Conservation (phyloP, 2,329 filamentous ascomycete species). For the Clarireedia homoeocarpa region DNA sequence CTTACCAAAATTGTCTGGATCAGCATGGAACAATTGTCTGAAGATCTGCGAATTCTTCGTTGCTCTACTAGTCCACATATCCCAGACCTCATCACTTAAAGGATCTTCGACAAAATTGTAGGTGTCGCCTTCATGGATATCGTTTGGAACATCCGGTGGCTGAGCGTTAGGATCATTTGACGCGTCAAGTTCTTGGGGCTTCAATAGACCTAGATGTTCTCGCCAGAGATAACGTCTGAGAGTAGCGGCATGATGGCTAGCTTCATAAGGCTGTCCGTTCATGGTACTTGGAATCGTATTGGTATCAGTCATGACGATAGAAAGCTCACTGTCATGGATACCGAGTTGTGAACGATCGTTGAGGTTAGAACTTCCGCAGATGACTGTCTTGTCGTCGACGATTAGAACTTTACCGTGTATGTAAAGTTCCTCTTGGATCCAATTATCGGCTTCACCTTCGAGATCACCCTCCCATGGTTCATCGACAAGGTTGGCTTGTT, state of each 20-base stretch:
- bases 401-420: constrained; percentile 89
- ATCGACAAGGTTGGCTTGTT: constrained; percentile 52
- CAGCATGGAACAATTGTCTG: constrained; percentile 74
- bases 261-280: constrained; percentile 69
- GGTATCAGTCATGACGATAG: constrained; percentile 82
- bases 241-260: constrained; percentile 74
- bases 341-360: constrained; percentile 88
- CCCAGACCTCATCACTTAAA: constrained; percentile 56
- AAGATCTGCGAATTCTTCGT: constrained; percentile 67
- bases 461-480: constrained; percentile 69
- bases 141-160: constrained; percentile 62
- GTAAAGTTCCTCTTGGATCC: constrained; percentile 94
- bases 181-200: constrained; percentile 62
- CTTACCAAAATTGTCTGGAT: constrained; percentile 78
- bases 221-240: constrained; percentile 79
- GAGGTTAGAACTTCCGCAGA: constrained; percentile 83
- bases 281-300: constrained; percentile 64
- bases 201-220: constrained; percentile 79
- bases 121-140: constrained; percentile 53
- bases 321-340: constrained; percentile 83
- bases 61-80: constrained; percentile 61
- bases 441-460: constrained; percentile 74
- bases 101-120: constrained; percentile 65
- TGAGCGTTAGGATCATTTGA: constrained; percentile 63
- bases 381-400: constrained; percentile 74